Conservation (phyloP, 2,329 filamentous ascomycete genomes). For the Cladosporium sp. region DNA sequence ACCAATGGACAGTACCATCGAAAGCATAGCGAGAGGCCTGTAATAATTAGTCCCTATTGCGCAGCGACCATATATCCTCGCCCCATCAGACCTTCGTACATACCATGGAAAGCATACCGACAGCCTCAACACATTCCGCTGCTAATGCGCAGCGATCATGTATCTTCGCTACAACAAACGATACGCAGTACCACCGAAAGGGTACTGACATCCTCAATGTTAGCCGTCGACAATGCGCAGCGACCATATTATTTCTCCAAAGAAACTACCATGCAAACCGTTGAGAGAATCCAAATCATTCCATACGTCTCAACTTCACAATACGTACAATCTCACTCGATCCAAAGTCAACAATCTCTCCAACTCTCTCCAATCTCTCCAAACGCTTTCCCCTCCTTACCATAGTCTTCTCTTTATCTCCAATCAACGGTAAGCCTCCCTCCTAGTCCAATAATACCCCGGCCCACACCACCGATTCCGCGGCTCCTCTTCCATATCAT, state of each 20-base stretch:
- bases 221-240: too few species aligned
- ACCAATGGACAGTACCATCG: too few species aligned
- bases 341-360: neutral
- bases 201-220: too few species aligned
- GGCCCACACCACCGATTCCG: slow-evolving; percentile 4
- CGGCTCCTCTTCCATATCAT: neutral
- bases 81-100: too few species aligned
- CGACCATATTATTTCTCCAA: neutral
- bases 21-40: too few species aligned
- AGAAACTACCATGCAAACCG: neutral
- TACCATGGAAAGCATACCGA: too few species aligned
- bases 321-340: neutral
- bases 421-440: slow-evolving; percentile 5
- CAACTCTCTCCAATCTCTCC: neutral
- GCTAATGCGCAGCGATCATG: too few species aligned
- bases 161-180: too few species aligned
- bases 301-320: neutral
- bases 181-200: too few species aligned
- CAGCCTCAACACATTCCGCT: too few species aligned
- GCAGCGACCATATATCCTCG: too few species aligned
- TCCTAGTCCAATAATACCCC: slow-evolving; percentile 17
- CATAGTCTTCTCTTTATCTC: neutral
- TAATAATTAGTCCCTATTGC: too few species aligned
- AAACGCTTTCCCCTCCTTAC: neutral
- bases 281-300: neutral